These are phyloP conservation scores for Arthonia radiata DNA, from an alignment of 495 filamentous ascomycete genomes.

Conservation along the genomic window DNA sequence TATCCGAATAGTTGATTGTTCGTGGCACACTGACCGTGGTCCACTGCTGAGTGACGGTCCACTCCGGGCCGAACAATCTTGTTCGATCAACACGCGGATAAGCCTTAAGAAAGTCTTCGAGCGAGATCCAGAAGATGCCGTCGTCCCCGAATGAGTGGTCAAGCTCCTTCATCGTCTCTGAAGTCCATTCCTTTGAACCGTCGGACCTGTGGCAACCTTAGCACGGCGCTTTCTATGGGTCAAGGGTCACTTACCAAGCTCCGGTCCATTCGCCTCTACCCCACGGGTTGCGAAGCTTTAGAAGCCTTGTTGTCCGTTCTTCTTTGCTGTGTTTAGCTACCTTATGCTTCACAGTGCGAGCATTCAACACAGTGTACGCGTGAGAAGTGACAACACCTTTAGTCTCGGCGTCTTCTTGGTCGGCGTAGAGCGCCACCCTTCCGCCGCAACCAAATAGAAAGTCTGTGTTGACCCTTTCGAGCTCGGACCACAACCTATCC, in stretches of 20 bases:
- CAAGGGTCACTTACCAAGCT: too few relatives aligned
- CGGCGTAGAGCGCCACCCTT: constrained; percentile 16
- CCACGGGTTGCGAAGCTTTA: constrained; percentile 47
- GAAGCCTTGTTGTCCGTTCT: constrained; percentile 4
- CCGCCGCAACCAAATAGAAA: constrained; percentile 63
- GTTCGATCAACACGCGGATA: constrained; percentile 69
- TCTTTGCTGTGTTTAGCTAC: constrained; percentile 15
- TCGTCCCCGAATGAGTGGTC: constrained; percentile 75
- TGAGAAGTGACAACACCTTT: too few relatives aligned
- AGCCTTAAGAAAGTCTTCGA: constrained; percentile 60
- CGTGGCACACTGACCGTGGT: constrained; percentile 64
- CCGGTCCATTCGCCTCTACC: constrained; percentile 64
- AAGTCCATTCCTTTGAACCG: constrained; percentile 77
- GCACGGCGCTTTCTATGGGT: too few relatives aligned
- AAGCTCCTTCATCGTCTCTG: constrained; percentile 61
- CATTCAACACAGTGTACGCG: too few relatives aligned
- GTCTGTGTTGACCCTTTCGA: constrained; percentile 62
- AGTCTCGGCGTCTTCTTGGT: constrained; percentile 1
- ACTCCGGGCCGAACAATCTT: constrained; percentile 62
- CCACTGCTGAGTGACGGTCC: constrained; percentile 69
- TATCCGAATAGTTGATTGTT: constrained; percentile 53
- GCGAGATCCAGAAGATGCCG: constrained; percentile 52
- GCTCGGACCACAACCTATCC: constrained; percentile 74
- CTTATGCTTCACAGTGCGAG: too few relatives aligned
- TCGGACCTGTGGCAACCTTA: constrained; percentile 23